These are phyloP conservation scores for Arachnopeziza araneosa DNA, from an alignment of 2,329 filamentous ascomycete species.

Conservation along the genomic window DNA sequence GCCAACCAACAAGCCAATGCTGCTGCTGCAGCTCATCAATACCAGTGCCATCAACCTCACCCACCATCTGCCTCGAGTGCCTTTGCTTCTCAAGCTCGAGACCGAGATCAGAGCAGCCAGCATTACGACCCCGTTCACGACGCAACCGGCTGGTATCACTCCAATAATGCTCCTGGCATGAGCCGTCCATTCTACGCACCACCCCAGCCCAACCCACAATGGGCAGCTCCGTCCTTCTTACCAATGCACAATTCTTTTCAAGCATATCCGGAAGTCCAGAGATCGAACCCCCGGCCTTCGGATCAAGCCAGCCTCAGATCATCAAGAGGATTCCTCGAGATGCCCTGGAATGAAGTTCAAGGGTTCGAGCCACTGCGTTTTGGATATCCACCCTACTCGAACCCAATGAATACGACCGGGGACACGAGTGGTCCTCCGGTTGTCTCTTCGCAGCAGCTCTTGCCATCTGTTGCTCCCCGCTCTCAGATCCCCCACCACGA, in stretches of 20 bases:
- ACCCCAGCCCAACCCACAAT: slow-evolving; percentile 9
- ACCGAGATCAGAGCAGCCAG: slow-evolving; percentile 14
- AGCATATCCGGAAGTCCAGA: slow-evolving; percentile 9
- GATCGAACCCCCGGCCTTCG: background rate
- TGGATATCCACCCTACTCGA: slow-evolving; percentile 5
- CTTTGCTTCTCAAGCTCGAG: background rate
- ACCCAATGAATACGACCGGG: background rate
- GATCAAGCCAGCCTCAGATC: slow-evolving; percentile 3
- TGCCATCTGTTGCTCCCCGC: background rate
- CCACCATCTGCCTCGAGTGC: slow-evolving; percentile 2
- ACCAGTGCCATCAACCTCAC: slow-evolving; percentile 18
- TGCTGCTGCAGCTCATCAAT: slow-evolving; percentile 12
- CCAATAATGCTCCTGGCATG: background rate
- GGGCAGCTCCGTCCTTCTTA: slow-evolving; percentile 4
- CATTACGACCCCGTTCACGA: slow-evolving; percentile 26
- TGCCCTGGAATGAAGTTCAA: slow-evolving; percentile 12
- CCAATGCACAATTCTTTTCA: slow-evolving; percentile 8
- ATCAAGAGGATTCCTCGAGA: slow-evolving; percentile 6
- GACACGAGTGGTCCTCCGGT: background rate
- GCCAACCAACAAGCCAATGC: background rate
- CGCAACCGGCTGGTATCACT: slow-evolving; percentile 8
- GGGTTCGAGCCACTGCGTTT: slow-evolving; percentile 11
- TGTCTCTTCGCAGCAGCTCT: background rate
- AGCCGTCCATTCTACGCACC: slow-evolving; percentile 8
- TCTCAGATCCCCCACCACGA: background rate